Conservation (phyloP, 768 basidiomycete genomes). For the Lactarius sanguifluus region DNA sequence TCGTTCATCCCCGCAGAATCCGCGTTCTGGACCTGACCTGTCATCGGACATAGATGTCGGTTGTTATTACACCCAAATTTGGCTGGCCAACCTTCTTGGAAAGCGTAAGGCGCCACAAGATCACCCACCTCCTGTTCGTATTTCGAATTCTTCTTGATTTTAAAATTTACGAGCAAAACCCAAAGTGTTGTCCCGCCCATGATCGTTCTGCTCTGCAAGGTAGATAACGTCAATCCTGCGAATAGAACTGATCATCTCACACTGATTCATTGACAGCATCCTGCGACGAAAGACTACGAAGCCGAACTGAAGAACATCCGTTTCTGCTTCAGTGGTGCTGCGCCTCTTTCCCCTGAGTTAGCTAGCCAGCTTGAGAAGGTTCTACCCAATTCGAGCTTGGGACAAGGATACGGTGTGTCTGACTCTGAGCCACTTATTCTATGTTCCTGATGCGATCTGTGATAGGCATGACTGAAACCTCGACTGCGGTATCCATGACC, state of each 20-base stretch:
- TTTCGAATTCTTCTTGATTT: too few relatives aligned
- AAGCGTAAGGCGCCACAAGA: conserved; percentile 37
- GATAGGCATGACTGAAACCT: conserved; percentile 70
- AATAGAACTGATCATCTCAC: neutral
- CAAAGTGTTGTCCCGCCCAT: conserved; percentile 35
- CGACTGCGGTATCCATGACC: conserved; percentile 54
- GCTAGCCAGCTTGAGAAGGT: conserved; percentile 47
- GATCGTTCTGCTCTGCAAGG: conserved; percentile 37
- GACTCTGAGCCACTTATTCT: neutral
- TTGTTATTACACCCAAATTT: conserved; percentile 40
- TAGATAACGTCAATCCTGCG: conserved; percentile 10
- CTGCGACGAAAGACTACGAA: conserved; percentile 35
- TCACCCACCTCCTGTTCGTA: conserved; percentile 38
- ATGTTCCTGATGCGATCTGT: neutral
- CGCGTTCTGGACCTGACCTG: neutral
- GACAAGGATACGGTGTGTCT: conserved; percentile 55
- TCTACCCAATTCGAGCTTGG: conserved; percentile 55
- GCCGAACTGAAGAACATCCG: conserved; percentile 32
- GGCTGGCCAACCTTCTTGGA: conserved; percentile 37
- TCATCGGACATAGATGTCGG: conserved; percentile 30
- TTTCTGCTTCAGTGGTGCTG: conserved; percentile 37
- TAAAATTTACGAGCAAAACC: neutral
- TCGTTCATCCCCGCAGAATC: neutral
- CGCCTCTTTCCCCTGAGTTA: conserved; percentile 39
- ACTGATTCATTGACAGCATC: conserved; percentile 29